These are phyloP conservation scores for Tillandsia leiboldiana DNA, from an alignment of 176 grass and related monocot species.

Conservation along the genomic window DNA sequence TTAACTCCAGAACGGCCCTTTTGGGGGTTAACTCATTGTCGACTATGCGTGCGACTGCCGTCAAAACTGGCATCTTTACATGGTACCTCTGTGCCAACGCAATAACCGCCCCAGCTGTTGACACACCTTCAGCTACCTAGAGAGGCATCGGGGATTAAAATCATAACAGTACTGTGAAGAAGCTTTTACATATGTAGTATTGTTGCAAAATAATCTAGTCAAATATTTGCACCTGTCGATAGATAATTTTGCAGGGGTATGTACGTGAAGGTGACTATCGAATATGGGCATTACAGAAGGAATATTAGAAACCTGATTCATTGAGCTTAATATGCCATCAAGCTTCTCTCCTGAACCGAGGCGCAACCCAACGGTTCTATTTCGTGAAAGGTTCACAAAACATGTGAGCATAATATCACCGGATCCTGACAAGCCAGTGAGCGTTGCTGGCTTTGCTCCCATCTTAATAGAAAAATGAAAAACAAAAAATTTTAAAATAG, in stretches of 20 bases:
- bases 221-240: too few species aligned
- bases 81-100: constrained; percentile 90
- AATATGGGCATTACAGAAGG: background rate
- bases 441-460: constrained; percentile 85
- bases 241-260: too few species aligned
- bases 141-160: background rate
- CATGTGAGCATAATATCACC: constrained; percentile 98
- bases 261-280: background rate
- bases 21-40: constrained; percentile 87
- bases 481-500: background rate
- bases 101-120: constrained; percentile 89
- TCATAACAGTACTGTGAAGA: background rate
- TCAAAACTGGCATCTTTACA: constrained; percentile 91
- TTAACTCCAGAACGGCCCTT: constrained; percentile 85
- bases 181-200: background rate
- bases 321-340: constrained; percentile 71
- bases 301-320: constrained; percentile 58
- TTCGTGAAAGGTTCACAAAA: constrained; percentile 91
- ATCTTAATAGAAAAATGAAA: constrained; percentile 41
- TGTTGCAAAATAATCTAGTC: too few species aligned
- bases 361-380: constrained; percentile 79
- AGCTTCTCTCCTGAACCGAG: constrained; percentile 87
- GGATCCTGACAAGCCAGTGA: constrained; percentile 87
- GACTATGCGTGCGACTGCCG: constrained; percentile 84
- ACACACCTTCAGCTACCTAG: constrained; percentile 91